phyloP scores from a whole-genome alignment of 768 basidiomycete genomes.

The Serendipita sp. region DNA sequence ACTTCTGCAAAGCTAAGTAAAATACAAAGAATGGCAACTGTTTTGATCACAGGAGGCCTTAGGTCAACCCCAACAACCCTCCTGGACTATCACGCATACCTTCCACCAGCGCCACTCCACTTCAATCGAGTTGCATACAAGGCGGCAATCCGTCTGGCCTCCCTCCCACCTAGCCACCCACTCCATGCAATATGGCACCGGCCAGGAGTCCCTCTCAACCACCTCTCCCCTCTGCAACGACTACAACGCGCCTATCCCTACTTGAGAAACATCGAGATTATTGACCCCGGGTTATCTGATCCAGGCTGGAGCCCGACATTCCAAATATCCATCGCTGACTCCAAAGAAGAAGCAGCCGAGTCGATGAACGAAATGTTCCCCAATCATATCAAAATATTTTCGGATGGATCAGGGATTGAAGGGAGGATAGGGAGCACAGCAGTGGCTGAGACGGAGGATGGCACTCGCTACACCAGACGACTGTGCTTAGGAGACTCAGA shows the following conservation, averaged over 20 bases:
- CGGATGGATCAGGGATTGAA: slow-evolving; percentile 7
- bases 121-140: background rate
- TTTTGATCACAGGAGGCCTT: slow-evolving; percentile 4
- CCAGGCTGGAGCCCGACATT: background rate
- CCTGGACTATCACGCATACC: slow-evolving; percentile 6
- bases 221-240: slow-evolving; percentile 5
- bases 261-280: slow-evolving; percentile 3
- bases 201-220: background rate
- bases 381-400: background rate
- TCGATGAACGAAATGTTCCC: background rate
- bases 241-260: background rate
- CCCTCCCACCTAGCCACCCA: background rate
- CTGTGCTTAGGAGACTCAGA: background rate
- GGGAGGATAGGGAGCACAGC: slow-evolving; percentile 7
- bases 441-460: background rate
- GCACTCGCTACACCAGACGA: background rate
- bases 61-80: slow-evolving; percentile 5
- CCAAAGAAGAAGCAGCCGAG: slow-evolving; percentile 1
- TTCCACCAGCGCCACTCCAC: background rate
- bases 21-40: slow-evolving; percentile 4
- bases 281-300: background rate
- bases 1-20: background rate
- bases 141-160: background rate
- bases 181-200: background rate
- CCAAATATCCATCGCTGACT: background rate